phyloP scores from a whole-genome alignment of 1,284 basidiomycete genomes.

The Polyporus tsugae region DNA sequence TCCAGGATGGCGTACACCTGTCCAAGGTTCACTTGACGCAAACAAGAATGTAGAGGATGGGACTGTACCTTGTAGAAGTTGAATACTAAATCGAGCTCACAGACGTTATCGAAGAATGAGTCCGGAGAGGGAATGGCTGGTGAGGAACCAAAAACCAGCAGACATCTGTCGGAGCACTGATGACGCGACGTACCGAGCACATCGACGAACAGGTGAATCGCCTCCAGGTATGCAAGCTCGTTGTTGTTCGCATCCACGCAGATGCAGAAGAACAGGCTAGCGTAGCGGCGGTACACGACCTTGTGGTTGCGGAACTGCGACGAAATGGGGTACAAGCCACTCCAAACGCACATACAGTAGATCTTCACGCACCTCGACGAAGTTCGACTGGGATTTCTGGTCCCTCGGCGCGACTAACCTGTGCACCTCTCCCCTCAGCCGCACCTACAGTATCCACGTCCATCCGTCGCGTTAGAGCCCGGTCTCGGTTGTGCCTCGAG shows the following conservation, averaged over 20 bases:
- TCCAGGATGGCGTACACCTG: constrained; percentile 97
- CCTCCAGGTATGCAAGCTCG: constrained; percentile 96
- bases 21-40: not conserved
- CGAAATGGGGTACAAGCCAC: not conserved
- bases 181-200: constrained; percentile 78
- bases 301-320: constrained; percentile 92
- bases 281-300: constrained; percentile 94
- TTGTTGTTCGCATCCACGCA: constrained; percentile 99
- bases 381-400: constrained; percentile 99
- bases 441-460: constrained; percentile 62
- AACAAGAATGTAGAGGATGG: not conserved
- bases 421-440: constrained; percentile 95
- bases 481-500: not conserved
- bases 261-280: constrained; percentile 97
- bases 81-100: constrained; percentile 98
- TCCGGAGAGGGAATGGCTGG: constrained; percentile 57
- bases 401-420: constrained; percentile 94
- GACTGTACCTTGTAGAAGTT: constrained; percentile 93
- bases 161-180: constrained; percentile 26
- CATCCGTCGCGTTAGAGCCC: not conserved
- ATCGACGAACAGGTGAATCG: constrained; percentile 98
- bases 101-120: constrained; percentile 98
- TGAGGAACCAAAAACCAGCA: constrained; percentile 11
- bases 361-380: constrained; percentile 89
- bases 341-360: not conserved